Conservation (phyloP, 1,139 yeast species). For the Nakaseomyces nivariensis region DNA sequence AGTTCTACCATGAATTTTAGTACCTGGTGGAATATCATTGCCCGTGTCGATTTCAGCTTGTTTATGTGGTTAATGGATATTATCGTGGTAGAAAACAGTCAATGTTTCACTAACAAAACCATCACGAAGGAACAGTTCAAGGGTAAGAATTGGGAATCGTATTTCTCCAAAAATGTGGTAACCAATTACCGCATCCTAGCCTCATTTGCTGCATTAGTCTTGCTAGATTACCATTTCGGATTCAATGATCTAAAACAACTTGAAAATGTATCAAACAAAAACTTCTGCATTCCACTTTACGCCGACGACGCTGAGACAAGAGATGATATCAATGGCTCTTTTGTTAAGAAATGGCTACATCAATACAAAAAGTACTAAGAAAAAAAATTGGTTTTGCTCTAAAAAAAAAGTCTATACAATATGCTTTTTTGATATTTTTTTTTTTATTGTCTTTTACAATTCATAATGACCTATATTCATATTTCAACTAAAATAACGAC, state of each 20-base stretch:
- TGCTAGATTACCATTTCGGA: slow-evolving; percentile 40
- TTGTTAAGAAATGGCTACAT: slow-evolving; percentile 24
- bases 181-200: slow-evolving; percentile 32
- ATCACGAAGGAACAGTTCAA: slow-evolving; percentile 9
- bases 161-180: slow-evolving; percentile 16
- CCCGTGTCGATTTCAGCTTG: slow-evolving; percentile 20
- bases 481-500: not conserved
- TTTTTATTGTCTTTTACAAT: not conserved
- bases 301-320: slow-evolving; percentile 11
- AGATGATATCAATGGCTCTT: slow-evolving; percentile 10
- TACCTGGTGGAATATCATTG: slow-evolving; percentile 26
- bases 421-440: no score
- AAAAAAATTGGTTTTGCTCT: not conserved
- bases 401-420: no score
- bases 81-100: slow-evolving; percentile 21
- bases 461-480: not conserved
- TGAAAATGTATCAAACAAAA: slow-evolving; percentile 11
- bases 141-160: slow-evolving; percentile 20
- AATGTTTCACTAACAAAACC: slow-evolving; percentile 13
- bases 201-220: slow-evolving; percentile 31
- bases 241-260: slow-evolving; percentile 33
- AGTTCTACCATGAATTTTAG: slow-evolving; percentile 16
- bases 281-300: slow-evolving; percentile 13
- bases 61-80: slow-evolving; percentile 28
- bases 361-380: slow-evolving; percentile 20